phyloP scores from a whole-genome alignment of 1,284 basidiomycete genomes.

The Apiotrichum sp. region DNA sequence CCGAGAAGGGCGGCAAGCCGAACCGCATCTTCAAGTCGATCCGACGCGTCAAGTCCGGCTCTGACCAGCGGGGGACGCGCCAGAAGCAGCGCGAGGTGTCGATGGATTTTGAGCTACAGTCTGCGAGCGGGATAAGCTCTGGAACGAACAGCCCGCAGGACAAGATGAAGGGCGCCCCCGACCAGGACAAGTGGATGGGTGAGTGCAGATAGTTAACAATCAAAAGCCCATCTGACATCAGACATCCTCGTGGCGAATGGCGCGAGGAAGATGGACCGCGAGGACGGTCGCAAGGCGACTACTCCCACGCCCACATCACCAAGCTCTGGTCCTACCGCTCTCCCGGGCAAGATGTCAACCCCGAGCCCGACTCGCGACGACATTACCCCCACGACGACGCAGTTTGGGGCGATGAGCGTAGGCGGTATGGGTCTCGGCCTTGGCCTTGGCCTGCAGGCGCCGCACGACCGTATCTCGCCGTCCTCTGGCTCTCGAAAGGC shows the following conservation, averaged over 20 bases:
- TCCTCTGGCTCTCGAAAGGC: background rate
- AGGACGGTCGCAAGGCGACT: background rate
- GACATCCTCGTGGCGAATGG: slow-evolving; percentile 73
- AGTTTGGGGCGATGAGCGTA: slow-evolving; percentile 3
- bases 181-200: background rate
- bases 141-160: slow-evolving; percentile 41
- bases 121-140: slow-evolving; percentile 34
- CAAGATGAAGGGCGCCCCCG: too few relatives aligned
- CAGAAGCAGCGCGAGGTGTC: slow-evolving; percentile 46
- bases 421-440: background rate
- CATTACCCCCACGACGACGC: slow-evolving; percentile 10
- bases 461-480: background rate
- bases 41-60: slow-evolving; percentile 26
- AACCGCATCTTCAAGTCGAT: slow-evolving; percentile 26
- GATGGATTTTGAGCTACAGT: slow-evolving; percentile 41
- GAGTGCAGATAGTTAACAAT: background rate
- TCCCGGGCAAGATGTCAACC: background rate
- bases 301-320: background rate
- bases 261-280: slow-evolving; percentile 54
- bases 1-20: slow-evolving; percentile 57
- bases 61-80: slow-evolving; percentile 34
- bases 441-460: slow-evolving; percentile 3
- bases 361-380: background rate
- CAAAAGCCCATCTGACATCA: slow-evolving; percentile 28
- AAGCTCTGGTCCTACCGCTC: background rate